Evolutionary conservation across 805 yeast genomes (phyloP).

Genomic region (Cyberlindnera japonica): DNA sequence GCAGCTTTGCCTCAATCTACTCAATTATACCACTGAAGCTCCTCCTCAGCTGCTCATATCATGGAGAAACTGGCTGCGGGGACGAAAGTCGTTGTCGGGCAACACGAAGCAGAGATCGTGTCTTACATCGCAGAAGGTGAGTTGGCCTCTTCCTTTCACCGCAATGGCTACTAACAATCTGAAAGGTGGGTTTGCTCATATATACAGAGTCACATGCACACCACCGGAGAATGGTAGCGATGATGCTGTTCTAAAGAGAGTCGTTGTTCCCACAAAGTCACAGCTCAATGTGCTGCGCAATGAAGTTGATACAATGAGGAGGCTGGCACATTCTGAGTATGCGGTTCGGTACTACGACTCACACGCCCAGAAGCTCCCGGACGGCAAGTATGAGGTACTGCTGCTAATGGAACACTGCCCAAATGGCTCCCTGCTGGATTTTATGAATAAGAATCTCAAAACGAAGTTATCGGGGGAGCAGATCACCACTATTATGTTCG

Average conservation of each 20-base stretch:
- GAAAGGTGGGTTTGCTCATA: constrained; percentile 74
- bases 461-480: constrained; percentile 75
- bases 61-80: constrained; percentile 41
- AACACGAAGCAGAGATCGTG: constrained; percentile 51
- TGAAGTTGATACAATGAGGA: constrained; percentile 78
- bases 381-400: constrained; percentile 73
- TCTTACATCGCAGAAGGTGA: constrained; percentile 61
- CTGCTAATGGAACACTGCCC: constrained; percentile 93
- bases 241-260: constrained; percentile 70
- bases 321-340: constrained; percentile 49
- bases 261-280: constrained; percentile 64
- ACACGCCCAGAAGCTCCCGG: constrained; percentile 59
- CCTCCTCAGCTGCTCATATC: too few species aligned
- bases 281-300: constrained; percentile 63
- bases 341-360: constrained; percentile 74
- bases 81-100: constrained; percentile 55
- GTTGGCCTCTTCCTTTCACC: constrained; percentile 13
- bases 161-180: constrained; percentile 6
- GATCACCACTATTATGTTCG: constrained; percentile 78
- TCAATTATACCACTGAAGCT: too few species aligned
- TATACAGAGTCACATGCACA: constrained; percentile 58
- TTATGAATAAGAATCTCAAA: constrained; percentile 80
- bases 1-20: too few species aligned
- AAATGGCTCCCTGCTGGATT: constrained; percentile 80
- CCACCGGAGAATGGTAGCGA: constrained; percentile 42